Evolutionary conservation across 2,329 filamentous ascomycete genomes (phyloP).

Genomic region (Capronia epimyces): DNA sequence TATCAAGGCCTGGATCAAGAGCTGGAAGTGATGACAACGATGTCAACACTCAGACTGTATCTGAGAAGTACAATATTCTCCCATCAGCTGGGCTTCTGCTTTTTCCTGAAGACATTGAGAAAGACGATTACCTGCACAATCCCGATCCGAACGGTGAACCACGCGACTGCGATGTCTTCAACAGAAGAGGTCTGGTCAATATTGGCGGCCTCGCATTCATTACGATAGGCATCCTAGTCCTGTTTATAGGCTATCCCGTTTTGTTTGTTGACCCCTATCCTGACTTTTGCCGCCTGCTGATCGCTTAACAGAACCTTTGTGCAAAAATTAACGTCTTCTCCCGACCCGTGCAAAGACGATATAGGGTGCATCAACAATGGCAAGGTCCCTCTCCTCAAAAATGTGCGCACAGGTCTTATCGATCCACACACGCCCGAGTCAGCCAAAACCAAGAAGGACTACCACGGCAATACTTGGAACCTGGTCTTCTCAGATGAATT

Average conservation of each 20-base stretch:
- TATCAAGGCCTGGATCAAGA: constrained; percentile 46
- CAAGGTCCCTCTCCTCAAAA: constrained; percentile 51
- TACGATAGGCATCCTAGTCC: constrained; percentile 54
- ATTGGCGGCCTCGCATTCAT: constrained; percentile 58
- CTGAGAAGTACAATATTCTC: constrained; percentile 67
- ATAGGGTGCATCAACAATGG: constrained; percentile 49
- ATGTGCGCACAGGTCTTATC: constrained; percentile 56
- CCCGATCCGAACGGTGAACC: constrained; percentile 60
- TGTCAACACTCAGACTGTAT: constrained; percentile 66
- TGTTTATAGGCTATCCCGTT: constrained; percentile 66
- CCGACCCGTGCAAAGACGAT: constrained; percentile 36
- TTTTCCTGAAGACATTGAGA: constrained; percentile 67
- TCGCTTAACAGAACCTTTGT: constrained; percentile 51
- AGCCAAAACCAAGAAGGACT: constrained; percentile 51
- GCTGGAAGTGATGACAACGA: constrained; percentile 60
- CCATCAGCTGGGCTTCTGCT: constrained; percentile 61
- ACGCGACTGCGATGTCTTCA: constrained; percentile 61
- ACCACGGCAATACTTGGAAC: constrained; percentile 57
- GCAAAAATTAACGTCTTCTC: constrained; percentile 38
- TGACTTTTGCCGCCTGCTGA: constrained; percentile 27
- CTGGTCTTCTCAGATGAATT: constrained; percentile 71
- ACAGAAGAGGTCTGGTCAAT: constrained; percentile 58
- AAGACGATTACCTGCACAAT: constrained; percentile 67
- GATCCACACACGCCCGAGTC: constrained; percentile 62
- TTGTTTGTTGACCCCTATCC: constrained; percentile 48